These are phyloP conservation scores for Encephalitozoon romaleae DNA, from an alignment of 371 early-diverging fungal species.

Conservation along the genomic window DNA sequence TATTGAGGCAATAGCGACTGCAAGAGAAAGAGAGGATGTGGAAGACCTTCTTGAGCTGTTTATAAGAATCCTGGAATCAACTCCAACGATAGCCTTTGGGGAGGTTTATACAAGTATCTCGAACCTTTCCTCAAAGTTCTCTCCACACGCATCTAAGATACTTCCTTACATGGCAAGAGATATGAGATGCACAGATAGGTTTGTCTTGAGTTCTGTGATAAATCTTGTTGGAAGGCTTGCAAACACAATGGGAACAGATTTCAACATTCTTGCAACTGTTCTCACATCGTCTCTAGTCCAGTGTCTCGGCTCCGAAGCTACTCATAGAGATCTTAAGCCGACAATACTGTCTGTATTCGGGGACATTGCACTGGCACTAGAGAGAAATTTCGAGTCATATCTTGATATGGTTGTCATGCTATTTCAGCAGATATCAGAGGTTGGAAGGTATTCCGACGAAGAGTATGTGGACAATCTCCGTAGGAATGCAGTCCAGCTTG, in stretches of 20 bases:
- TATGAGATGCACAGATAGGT: conserved; percentile 14
- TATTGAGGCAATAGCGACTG: conserved; percentile 19
- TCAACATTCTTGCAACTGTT: conserved; percentile 30
- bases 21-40: neutral
- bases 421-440: conserved; percentile 67
- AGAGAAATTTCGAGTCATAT: conserved; percentile 71
- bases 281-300: conserved; percentile 42
- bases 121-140: conserved; percentile 32
- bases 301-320: conserved; percentile 20
- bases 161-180: conserved; percentile 49
- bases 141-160: conserved; percentile 20
- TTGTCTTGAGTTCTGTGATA: conserved; percentile 38
- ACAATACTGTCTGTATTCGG: conserved; percentile 83
- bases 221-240: conserved; percentile 55
- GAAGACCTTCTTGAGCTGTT: conserved; percentile 22
- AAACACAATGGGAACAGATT: conserved; percentile 45
- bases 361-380: conserved; percentile 85
- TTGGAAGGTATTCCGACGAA: conserved; percentile 37
- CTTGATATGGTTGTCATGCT: conserved; percentile 71
- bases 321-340: conserved; percentile 67
- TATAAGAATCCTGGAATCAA: conserved; percentile 30
- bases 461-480: conserved; percentile 43
- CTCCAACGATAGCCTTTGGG: conserved; percentile 11
- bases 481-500: conserved; percentile 22
- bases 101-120: conserved; percentile 56